Base-by-base conservation (phyloP, 306 rosid genomes). In the Quercus berberidifolia region DNA sequence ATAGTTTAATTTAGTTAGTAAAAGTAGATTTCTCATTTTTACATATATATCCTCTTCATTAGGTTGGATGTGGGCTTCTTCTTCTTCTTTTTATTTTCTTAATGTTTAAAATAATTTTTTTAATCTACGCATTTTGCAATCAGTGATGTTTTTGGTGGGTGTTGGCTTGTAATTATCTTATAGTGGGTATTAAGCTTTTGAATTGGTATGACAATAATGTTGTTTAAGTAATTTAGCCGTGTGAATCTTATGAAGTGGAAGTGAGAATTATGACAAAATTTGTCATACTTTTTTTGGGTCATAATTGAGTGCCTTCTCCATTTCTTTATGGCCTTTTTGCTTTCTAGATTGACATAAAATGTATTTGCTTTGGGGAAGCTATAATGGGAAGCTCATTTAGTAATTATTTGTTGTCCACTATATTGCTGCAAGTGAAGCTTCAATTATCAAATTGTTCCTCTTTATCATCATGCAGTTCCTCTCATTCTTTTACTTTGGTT, bases 251-350 rank as follows among this genome's bases (percentile, higher is more conserved):
- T 4, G 14, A 63, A 79, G 78, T 59, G 76, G 30, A 31, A 71
- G 55, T 62, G 25, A 70, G 67, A 78, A 69, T 58, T 75, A 58
- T 74, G 71, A 23, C 18, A 62, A 23, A 69, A 17, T 62, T 60
- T 70, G 1, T 14, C 69, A 26, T 35, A 3, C 15, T 46, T 31
- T 58, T 6, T 46, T 58, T 59, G 26, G 12, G 30, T 57, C 64
- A 41, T 69, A 43, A 69, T 74, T 75, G 54, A 51, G 38, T 6
- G n/a, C 19, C 33, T 18, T 59, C 5, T 31, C 17, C 26, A 17
- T 33, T 30, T 8, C 33, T 54, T 62, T 14, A 23, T 69, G 38
- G 31, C 0, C 4, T 8, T 55, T 5, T 33, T 35, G 15, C 10
- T 54, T 31, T 2, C 11, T 33, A 3, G 15, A 49, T 49, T 49